phyloP scores from a whole-genome alignment of 306 rosid genomes.

The Adenanthera pavonina region DNA sequence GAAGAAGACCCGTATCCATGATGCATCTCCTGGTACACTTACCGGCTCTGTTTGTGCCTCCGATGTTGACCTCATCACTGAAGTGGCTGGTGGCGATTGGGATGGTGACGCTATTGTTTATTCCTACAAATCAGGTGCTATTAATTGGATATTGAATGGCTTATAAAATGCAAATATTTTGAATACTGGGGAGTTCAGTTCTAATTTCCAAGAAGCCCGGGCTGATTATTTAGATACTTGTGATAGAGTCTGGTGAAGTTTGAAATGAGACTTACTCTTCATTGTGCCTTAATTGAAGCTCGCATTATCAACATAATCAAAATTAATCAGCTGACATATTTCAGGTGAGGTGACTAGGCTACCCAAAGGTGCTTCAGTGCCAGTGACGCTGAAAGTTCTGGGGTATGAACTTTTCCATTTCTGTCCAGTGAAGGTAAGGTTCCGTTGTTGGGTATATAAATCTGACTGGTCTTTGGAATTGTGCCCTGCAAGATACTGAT shows the following conservation, averaged over 20 bases:
- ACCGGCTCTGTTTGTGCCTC: constrained; percentile 60
- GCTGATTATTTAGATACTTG: background rate
- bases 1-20: constrained; percentile 84
- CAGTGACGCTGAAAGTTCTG: constrained; percentile 75
- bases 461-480: background rate
- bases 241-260: background rate
- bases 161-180: background rate
- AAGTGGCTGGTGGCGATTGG: constrained; percentile 80
- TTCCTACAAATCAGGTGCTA: constrained; percentile 70
- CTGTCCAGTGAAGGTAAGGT: constrained; percentile 74
- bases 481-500: constrained; percentile 16
- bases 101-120: constrained; percentile 71
- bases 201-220: constrained; percentile 8
- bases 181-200: background rate
- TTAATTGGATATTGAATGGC: background rate
- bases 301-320: background rate
- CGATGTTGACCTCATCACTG: constrained; percentile 71
- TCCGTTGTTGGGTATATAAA: background rate
- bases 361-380: constrained; percentile 81
- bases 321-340: background rate
- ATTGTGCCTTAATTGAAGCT: background rate
- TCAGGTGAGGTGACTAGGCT: constrained; percentile 80
- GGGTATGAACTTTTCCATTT: constrained; percentile 91
- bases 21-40: constrained; percentile 78
- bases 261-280: background rate